Percentiles rank a stretch among this genome's conserved stretches.
phyloP scores from a whole-genome alignment of 1,284 basidiomycete species.

The Ganoderma multipileum region DNA sequence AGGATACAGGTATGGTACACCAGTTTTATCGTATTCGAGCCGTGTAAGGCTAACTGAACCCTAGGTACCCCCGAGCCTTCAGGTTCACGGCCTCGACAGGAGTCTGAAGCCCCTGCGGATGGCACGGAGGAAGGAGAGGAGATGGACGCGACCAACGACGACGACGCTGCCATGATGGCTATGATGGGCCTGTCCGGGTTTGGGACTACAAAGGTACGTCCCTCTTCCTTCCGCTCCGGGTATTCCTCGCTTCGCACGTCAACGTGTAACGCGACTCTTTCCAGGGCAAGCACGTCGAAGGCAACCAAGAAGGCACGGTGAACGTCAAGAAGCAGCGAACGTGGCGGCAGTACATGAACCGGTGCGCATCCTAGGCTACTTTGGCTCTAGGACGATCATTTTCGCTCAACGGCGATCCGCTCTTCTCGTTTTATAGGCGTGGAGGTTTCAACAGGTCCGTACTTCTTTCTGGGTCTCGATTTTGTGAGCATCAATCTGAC shows the following conservation, averaged over 20 bases:
- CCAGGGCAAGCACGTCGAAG: constrained; percentile 80
- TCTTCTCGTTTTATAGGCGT: constrained; percentile 53
- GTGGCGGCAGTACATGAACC: constrained; percentile 97
- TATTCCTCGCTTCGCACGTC: background rate
- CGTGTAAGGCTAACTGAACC: background rate
- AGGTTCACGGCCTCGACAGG: constrained; percentile 28
- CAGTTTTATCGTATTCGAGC: constrained; percentile 6
- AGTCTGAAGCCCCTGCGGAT: constrained; percentile 47
- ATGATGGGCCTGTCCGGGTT: constrained; percentile 94
- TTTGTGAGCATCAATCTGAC: constrained; percentile 19
- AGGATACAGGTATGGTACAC: constrained; percentile 8
- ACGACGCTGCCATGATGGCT: constrained; percentile 85
- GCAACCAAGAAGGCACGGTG: constrained; percentile 81
- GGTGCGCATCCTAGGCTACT: constrained; percentile 50
- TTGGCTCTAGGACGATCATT: constrained; percentile 19
- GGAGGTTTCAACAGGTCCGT: constrained; percentile 91
- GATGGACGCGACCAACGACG: constrained; percentile 72
- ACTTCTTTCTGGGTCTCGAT: constrained; percentile 8
- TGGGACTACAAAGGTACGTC: constrained; percentile 85
- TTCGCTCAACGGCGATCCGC: constrained; percentile 17
- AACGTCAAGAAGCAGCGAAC: constrained; percentile 89
- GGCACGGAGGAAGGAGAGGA: constrained; percentile 63
- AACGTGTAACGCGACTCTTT: constrained; percentile 5
- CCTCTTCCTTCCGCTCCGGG: background rate
- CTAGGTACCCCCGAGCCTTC: constrained; percentile 27